Conservation (phyloP, 306 rosid genomes). For the Nissolia schottii region DNA sequence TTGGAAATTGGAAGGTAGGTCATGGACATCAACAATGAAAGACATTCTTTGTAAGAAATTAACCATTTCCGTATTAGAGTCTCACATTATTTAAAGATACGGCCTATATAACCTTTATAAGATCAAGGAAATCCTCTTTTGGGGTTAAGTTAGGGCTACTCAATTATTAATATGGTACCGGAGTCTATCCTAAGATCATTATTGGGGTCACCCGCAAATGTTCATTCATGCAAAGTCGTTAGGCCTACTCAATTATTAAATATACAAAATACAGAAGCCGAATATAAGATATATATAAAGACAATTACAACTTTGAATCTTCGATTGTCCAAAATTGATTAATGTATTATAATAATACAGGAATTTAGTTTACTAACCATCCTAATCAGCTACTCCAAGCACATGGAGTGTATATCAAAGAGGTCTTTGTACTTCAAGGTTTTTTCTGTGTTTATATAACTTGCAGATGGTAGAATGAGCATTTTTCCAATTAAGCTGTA, state of each 20-base stretch:
- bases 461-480: background rate
- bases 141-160: too few species aligned
- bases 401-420: background rate
- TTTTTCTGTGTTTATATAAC: background rate
- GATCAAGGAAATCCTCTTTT: too few species aligned
- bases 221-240: too few species aligned
- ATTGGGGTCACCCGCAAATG: too few species aligned
- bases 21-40: background rate
- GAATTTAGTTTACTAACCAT: background rate
- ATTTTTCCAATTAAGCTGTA: background rate
- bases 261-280: background rate
- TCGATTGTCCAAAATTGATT: background rate
- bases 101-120: too few species aligned
- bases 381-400: conserved; percentile 9
- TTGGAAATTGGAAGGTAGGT: too few species aligned
- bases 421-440: background rate
- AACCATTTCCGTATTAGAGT: too few species aligned
- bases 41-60: background rate
- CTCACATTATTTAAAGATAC: too few species aligned
- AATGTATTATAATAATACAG: background rate
- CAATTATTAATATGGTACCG: too few species aligned
- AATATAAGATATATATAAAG: background rate
- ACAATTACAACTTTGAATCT: background rate
- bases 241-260: too few species aligned
- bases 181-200: too few species aligned